Evolutionary conservation across 164 flowering plant species (phyloP).

Genomic region (Stephania japonica): DNA sequence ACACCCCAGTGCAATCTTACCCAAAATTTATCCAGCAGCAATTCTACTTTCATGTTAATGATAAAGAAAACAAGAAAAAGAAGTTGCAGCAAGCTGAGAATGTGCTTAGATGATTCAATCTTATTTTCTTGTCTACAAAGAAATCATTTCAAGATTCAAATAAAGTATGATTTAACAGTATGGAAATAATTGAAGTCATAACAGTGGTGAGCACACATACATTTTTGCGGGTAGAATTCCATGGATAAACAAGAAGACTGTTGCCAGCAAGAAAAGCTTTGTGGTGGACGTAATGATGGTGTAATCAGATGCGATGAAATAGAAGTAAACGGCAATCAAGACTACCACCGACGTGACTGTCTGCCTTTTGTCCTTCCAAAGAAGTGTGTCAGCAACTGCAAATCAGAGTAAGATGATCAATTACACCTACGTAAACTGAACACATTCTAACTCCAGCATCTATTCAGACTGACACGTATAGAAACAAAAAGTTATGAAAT

Average conservation of each 20-base stretch:
- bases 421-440: background rate
- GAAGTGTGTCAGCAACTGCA: constrained; percentile 89
- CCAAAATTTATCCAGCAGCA: background rate
- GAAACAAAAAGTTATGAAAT: background rate
- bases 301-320: constrained; percentile 58
- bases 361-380: constrained; percentile 79
- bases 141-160: background rate
- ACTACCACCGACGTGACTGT: constrained; percentile 41
- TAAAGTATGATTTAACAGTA: background rate
- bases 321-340: constrained; percentile 56
- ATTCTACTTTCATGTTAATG: background rate
- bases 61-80: background rate
- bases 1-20: background rate
- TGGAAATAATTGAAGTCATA: background rate
- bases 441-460: background rate
- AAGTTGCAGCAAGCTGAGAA: background rate
- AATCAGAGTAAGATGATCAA: constrained; percentile 12
- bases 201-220: constrained; percentile 31
- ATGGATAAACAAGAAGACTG: constrained; percentile 67
- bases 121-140: background rate
- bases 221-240: constrained; percentile 66
- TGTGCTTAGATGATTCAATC: background rate
- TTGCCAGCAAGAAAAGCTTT: constrained; percentile 50
- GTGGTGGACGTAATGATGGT: constrained; percentile 61
- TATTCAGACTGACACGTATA: background rate